Base-by-base conservation (phyloP, 106 monocot genomes). In the Allium cepa region DNA sequence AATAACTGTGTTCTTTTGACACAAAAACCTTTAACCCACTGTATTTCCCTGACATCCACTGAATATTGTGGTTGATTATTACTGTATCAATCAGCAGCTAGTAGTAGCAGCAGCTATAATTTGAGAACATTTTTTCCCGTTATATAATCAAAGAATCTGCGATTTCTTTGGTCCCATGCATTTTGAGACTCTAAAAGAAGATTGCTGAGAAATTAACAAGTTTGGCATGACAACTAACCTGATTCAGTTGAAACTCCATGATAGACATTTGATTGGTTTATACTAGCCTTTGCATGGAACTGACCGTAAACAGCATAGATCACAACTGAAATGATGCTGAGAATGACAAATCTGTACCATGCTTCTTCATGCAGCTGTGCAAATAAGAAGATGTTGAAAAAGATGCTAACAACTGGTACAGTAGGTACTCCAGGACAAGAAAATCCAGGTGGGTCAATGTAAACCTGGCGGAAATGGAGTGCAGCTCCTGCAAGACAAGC, bases 361-460 rank as follows among this genome's bases (percentile, higher is more conserved):
- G 89, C 97, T 79, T 97, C 97, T 80, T 89, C 87, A 78, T 97
- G 97, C 47, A 97, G 79, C 97, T 97, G 92, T 74, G 36, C 36
- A 36, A 36, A 80, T 66, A 52, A 9, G 82, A 99, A 92, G 71
- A 99, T 84, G 73, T 99, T 99, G 74, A 99, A 75, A 71, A 99
- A 99, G 61, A 99, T 85, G 53, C 78, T 79, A 13, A 76, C 49
- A 65, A 84, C 76, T 8, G 97, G 97, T 45, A 99, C 56, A 57
- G 81, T 71, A 47, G 97, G 97, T 53, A 99, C 89, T 66, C 84
- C 84, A 22, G 97, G 97, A 64, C 97, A 99, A 71, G 88, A 79
- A 61, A 99, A 99, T 53, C 92, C 89, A 64, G 97, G 81, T 26
- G 92, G 82, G 27, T 77, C 73, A 50, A 64, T 78, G 81, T 99